Evolutionary conservation across 805 yeast species (phyloP), one percentile per base, ranked within the genome.

Genomic region (Metschnikowia bowlesiae): DNA sequence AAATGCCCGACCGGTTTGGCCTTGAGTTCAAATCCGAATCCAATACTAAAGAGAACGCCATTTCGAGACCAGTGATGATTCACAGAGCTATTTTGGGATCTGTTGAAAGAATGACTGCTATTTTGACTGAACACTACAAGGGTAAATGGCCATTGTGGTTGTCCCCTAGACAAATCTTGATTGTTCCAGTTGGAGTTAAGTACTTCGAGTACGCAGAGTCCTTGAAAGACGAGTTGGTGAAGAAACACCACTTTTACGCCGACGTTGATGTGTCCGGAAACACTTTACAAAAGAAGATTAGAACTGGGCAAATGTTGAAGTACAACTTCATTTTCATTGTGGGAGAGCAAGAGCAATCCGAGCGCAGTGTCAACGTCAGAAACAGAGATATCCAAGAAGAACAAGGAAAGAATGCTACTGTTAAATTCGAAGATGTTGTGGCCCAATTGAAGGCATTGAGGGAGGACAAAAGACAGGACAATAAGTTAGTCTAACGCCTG

Each of bases 131-230:
- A 74, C 99, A 94, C 76, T 94, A 79, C 74, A 96, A 91, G 67
- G 99, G 99, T 65, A 94, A 90, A 70, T 94, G 99, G 99, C 99
- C 99, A 65, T 89, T 94, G 81, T 94, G 99, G 99, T 80, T 94
- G 67, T 91, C 98, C n/a, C 99, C 99, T 65, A 87, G 99, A 77
- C 99, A 94, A 76, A 81, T 92, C 51, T 78, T 92, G 62, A 95
- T 94, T 63, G 94, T 94, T 31, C 99, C 99, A 61, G 97, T 94
- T 62, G 97, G 97, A 65, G 95, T 87, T 57, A 89, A 88, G 71
- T 92, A 85, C 78, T 83, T 78, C 64, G 96, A 85, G 57, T 94
- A 94, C 66, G 99, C 98, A 39, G 84, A 85, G 69, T 75, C 82
- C 61, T 87, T 94, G 57, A 83, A 84, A 63, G 81, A 86, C 64